A percentile compares a stretch with the other conserved stretches of the same genome.
phyloP scores from a whole-genome alignment of 495 filamentous ascomycete species.

The Wilcoxina mikolae region DNA sequence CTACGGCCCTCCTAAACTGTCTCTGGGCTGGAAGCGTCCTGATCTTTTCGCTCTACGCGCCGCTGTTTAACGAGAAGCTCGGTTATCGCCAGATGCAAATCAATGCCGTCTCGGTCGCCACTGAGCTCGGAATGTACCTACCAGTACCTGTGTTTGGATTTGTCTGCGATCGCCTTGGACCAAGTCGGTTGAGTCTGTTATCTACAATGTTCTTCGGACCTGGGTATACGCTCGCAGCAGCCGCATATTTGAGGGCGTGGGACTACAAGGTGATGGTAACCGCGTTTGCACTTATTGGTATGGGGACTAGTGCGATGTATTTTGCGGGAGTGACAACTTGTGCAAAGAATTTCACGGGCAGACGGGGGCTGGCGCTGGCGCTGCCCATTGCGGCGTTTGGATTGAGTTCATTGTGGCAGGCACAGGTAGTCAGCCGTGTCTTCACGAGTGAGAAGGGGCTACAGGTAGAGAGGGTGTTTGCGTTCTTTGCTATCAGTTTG shows the following conservation, averaged over 20 bases:
- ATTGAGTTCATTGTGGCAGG: slow-evolving; percentile 86
- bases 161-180: slow-evolving; percentile 74
- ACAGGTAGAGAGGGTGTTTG: slow-evolving; percentile 72
- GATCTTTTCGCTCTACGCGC: slow-evolving; percentile 82
- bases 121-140: slow-evolving; percentile 74
- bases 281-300: slow-evolving; percentile 66
- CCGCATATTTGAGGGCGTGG: slow-evolving; percentile 54
- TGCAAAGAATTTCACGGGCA: slow-evolving; percentile 82
- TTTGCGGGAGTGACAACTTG: slow-evolving; percentile 76
- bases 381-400: slow-evolving; percentile 86
- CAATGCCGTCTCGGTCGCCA: slow-evolving; percentile 72
- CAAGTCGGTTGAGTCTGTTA: slow-evolving; percentile 56
- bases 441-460: slow-evolving; percentile 60
- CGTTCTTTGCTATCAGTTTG: slow-evolving; percentile 59
- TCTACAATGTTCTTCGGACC: slow-evolving; percentile 56
- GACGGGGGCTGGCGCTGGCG: slow-evolving; percentile 75
- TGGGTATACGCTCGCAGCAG: slow-evolving; percentile 73
- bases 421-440: slow-evolving; percentile 67
- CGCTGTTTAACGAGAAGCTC: slow-evolving; percentile 65
- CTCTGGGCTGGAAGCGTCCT: slow-evolving; percentile 75
- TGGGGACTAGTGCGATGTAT: slow-evolving; percentile 77
- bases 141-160: slow-evolving; percentile 80
- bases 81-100: slow-evolving; percentile 81
- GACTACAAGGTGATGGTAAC: slow-evolving; percentile 70
- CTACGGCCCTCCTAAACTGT: slow-evolving; percentile 32